A percentile compares a stretch with the other conserved stretches of the same genome.
Evolutionary conservation across 257 asterid species (phyloP).

Genomic region (Cruciata laevipes): DNA sequence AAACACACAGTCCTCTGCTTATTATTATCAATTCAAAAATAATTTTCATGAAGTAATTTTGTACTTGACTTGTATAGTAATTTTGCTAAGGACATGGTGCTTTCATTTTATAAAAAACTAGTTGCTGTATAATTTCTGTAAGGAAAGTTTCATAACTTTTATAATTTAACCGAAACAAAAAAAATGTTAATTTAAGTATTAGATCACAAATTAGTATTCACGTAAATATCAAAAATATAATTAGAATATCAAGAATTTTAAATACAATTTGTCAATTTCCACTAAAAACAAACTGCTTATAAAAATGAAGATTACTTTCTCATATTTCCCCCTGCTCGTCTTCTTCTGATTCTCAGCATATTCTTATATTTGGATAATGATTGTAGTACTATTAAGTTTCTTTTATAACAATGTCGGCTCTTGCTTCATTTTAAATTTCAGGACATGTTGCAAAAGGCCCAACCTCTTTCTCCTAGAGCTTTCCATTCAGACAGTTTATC

Average conservation of each 20-base stretch:
- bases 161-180: too few relatives aligned
- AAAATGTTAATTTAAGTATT: too few relatives aligned
- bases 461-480: slow-evolving; percentile 55
- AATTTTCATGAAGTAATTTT: neutral
- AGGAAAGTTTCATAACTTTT: too few relatives aligned
- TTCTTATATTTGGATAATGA: neutral
- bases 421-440: slow-evolving; percentile 26
- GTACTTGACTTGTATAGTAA: too few relatives aligned
- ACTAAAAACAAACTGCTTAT: too few relatives aligned
- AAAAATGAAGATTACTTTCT: neutral
- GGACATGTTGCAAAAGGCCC: slow-evolving; percentile 82
- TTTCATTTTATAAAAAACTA: too few relatives aligned
- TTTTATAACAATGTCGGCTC: neutral
- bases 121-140: too few relatives aligned
- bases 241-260: too few relatives aligned
- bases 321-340: neutral
- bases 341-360: neutral
- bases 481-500: slow-evolving; percentile 91
- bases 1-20: neutral
- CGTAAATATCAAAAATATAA: too few relatives aligned
- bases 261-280: too few relatives aligned
- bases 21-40: neutral
- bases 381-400: neutral
- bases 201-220: too few relatives aligned
- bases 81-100: too few relatives aligned